phyloP scores from a whole-genome alignment of 2,329 filamentous ascomycete genomes.

The Fusarium oxysporum region DNA sequence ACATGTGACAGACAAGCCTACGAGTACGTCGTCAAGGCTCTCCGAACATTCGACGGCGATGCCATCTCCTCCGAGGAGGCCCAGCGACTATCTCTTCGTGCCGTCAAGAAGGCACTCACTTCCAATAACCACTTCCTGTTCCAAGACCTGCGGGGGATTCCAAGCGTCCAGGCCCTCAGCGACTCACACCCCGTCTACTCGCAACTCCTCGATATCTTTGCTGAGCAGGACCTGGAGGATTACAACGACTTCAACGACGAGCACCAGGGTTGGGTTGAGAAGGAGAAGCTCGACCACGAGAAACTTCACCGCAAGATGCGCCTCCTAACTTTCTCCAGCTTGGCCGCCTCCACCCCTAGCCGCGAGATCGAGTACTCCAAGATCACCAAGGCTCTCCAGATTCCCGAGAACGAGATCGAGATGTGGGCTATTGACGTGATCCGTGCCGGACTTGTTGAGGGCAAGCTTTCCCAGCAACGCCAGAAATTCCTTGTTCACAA shows the following conservation, averaged over 20 bases:
- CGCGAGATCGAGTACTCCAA: slow-evolving; percentile 89
- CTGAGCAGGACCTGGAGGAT: slow-evolving; percentile 92
- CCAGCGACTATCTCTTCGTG: slow-evolving; percentile 69
- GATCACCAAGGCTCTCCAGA: slow-evolving; percentile 87
- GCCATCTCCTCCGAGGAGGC: slow-evolving; percentile 70
- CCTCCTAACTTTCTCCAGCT: slow-evolving; percentile 89
- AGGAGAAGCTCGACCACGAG: slow-evolving; percentile 76
- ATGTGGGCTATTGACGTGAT: slow-evolving; percentile 99
- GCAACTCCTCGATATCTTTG: slow-evolving; percentile 95
- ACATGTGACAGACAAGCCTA: slow-evolving; percentile 66
- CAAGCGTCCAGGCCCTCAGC: slow-evolving; percentile 86
- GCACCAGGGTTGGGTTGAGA: slow-evolving; percentile 86
- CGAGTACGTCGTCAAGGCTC: slow-evolving; percentile 73
- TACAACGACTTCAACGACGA: slow-evolving; percentile 96
- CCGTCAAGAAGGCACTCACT: slow-evolving; percentile 65
- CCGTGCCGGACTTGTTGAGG: slow-evolving; percentile 93
- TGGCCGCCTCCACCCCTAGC: slow-evolving; percentile 84
- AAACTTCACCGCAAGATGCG: slow-evolving; percentile 95
- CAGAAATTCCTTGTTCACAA: slow-evolving; percentile 95
- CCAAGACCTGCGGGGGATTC: slow-evolving; percentile 83
- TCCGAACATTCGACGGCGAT: slow-evolving; percentile 69
- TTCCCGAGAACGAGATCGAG: slow-evolving; percentile 87
- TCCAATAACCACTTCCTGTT: slow-evolving; percentile 74
- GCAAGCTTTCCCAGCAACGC: slow-evolving; percentile 93
- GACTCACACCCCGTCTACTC: slow-evolving; percentile 87